Percentiles rank a stretch among this genome's conserved stretches.
Conservation (phyloP, 2,329 filamentous ascomycete species). For the Aspergillus ustus region DNA sequence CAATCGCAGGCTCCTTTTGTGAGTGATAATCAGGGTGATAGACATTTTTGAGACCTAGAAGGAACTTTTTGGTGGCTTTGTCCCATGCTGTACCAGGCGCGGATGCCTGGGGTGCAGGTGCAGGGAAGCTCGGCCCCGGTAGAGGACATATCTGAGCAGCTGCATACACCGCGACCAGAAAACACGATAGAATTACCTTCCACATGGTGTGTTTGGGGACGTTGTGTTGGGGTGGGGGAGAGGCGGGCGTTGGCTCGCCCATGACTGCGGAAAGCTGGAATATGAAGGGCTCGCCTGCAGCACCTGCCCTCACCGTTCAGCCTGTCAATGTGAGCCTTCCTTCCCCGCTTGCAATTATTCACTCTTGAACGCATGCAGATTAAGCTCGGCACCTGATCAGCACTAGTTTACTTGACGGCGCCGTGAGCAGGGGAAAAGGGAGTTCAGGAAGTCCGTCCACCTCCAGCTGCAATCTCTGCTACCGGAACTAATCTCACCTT, state of each 20-base stretch:
- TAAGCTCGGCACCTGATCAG: neutral
- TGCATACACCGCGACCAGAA: neutral
- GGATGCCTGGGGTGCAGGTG: neutral
- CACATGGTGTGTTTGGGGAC: neutral
- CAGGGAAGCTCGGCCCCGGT: constrained; percentile 7
- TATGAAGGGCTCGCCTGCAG: too few relatives aligned
- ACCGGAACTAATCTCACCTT: too few relatives aligned
- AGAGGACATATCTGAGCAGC: constrained; percentile 6
- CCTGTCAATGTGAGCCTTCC: neutral
- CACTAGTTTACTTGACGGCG: neutral
- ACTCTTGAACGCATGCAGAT: neutral
- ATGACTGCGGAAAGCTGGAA: too few relatives aligned
- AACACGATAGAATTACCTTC: neutral
- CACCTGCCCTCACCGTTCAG: too few relatives aligned
- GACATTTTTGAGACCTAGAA: neutral
- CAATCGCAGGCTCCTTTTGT: neutral
- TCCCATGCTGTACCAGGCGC: neutral
- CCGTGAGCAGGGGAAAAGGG: neutral
- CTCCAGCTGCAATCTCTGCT: neutral
- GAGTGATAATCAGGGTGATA: neutral
- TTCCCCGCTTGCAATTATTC: neutral
- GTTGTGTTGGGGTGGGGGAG: too few relatives aligned
- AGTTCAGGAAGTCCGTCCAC: neutral
- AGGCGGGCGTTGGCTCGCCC: too few relatives aligned
- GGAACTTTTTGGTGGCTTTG: neutral